phyloP scores from a whole-genome alignment of 768 basidiomycete genomes.

The Suillus cothurnatus region DNA sequence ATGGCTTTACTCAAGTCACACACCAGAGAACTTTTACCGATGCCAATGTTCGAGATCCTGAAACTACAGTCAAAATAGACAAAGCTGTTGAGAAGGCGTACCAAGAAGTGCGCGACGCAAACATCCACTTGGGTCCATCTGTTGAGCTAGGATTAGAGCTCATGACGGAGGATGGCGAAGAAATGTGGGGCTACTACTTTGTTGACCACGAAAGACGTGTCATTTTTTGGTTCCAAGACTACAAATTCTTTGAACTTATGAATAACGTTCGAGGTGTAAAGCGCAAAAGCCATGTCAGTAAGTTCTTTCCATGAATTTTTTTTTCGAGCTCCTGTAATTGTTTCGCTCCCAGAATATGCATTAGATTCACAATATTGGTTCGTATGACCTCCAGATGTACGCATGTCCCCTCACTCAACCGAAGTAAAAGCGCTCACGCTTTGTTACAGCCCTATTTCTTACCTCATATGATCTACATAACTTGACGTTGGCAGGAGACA shows the following conservation, averaged over 20 bases:
- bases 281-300: constrained; percentile 43
- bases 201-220: constrained; percentile 42
- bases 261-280: constrained; percentile 40
- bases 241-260: constrained; percentile 33
- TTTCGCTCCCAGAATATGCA: constrained; percentile 16
- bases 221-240: constrained; percentile 51
- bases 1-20: neutral
- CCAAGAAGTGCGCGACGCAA: neutral
- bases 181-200: constrained; percentile 42
- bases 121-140: neutral
- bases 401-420: neutral
- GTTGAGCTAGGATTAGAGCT: constrained; percentile 15
- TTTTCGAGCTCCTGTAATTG: neutral
- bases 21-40: constrained; percentile 16
- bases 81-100: neutral
- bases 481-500: neutral
- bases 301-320: constrained; percentile 11
- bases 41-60: constrained; percentile 2
- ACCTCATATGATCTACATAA: too few species aligned
- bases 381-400: neutral
- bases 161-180: neutral
- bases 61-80: neutral
- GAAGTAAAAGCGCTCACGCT: neutral
- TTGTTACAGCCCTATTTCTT: neutral
- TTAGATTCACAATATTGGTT: constrained; percentile 33